Conservation (phyloP, 2,329 filamentous ascomycete genomes). For the Monosporascus ibericus region DNA sequence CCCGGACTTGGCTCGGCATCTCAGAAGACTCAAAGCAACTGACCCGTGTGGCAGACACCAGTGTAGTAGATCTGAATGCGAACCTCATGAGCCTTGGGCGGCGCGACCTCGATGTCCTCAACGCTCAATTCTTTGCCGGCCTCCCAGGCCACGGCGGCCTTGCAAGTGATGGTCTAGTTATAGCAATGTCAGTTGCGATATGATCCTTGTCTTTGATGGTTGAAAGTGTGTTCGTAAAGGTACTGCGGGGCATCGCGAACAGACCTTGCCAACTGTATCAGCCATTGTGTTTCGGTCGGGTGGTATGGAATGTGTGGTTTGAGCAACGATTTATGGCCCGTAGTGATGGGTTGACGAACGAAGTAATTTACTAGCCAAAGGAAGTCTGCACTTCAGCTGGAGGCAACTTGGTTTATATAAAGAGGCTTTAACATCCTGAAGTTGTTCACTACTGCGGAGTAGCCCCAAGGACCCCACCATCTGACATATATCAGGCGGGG, state of each 20-base stretch:
- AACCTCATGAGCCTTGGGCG: conserved; percentile 88
- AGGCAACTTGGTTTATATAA: neutral
- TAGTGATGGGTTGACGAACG: neutral
- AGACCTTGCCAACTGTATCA: conserved; percentile 47
- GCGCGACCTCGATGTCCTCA: conserved; percentile 87
- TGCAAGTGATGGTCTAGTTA: conserved; percentile 82
- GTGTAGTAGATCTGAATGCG: conserved; percentile 97
- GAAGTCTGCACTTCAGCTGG: neutral
- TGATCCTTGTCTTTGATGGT: neutral
- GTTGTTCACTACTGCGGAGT: neutral
- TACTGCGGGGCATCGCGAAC: conserved; percentile 11
- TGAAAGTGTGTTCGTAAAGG: neutral
- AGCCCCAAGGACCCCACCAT: neutral
- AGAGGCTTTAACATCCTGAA: neutral
- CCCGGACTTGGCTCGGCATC: conserved; percentile 24
- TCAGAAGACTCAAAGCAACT: conserved; percentile 18
- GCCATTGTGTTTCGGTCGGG: conserved; percentile 32
- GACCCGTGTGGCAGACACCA: conserved; percentile 96
- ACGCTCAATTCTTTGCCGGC: conserved; percentile 83
- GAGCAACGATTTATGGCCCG: neutral
- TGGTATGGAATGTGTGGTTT: conserved; percentile 1
- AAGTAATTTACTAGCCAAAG: neutral
- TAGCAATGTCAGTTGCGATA: neutral
- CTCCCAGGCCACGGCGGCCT: conserved; percentile 97
- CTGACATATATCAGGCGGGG: neutral